Evolutionary conservation across 331 rosid genomes (phyloP).

Genomic region (Quercus phellos): DNA sequence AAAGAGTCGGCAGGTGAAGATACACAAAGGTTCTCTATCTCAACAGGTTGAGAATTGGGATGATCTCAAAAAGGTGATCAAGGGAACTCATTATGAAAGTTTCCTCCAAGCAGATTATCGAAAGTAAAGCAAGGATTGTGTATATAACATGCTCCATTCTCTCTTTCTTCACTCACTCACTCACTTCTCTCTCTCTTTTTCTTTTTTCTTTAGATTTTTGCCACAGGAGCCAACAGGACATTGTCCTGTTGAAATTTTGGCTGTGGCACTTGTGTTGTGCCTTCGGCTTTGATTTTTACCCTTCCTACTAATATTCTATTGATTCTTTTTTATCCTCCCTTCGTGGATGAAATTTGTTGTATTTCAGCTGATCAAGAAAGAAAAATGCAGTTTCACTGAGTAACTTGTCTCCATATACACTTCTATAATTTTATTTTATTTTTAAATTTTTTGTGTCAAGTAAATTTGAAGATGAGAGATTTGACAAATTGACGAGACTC

Average conservation of each 20-base stretch:
- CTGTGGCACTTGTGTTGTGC: slow-evolving; percentile 22
- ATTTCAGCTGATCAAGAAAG: neutral
- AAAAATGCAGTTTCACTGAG: slow-evolving; percentile 4
- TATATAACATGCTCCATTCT: slow-evolving; percentile 36
- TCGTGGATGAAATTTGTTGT: slow-evolving; percentile 1
- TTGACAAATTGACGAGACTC: too few relatives aligned
- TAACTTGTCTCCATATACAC: too few relatives aligned
- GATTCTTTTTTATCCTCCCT: slow-evolving; percentile 36
- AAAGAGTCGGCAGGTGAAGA: slow-evolving; percentile 91
- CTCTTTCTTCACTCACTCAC: neutral
- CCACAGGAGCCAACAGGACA: slow-evolving; percentile 38
- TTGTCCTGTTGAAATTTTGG: slow-evolving; percentile 65
- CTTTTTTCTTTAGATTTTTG: neutral
- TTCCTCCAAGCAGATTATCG: slow-evolving; percentile 48
- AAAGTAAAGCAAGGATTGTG: slow-evolving; percentile 41
- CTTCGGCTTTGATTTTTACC: slow-evolving; percentile 4
- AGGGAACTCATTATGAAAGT: slow-evolving; percentile 60
- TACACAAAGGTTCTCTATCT: slow-evolving; percentile 72
- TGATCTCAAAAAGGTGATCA: slow-evolving; percentile 51
- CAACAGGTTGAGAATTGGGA: slow-evolving; percentile 66
- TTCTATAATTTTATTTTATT: neutral
- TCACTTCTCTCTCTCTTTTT: neutral
- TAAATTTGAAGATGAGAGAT: too few relatives aligned
- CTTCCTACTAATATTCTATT: slow-evolving; percentile 51
- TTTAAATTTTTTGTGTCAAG: too few relatives aligned